phyloP scores from a whole-genome alignment of 129 eudicot species.

The Mikania micrantha region DNA sequence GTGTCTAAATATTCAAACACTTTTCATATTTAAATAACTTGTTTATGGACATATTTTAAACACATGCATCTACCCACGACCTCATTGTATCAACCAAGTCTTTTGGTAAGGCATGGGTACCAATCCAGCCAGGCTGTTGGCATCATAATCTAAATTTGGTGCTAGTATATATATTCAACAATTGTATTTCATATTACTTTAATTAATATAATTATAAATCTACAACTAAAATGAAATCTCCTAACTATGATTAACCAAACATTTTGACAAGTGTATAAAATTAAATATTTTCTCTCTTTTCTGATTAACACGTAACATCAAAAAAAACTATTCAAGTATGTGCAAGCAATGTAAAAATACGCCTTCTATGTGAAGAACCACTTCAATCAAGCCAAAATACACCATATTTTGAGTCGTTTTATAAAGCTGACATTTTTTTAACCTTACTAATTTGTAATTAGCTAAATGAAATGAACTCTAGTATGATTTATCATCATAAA shows the following conservation, averaged over 20 bases:
- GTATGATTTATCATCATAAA: too few species aligned
- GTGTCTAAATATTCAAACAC: background rate
- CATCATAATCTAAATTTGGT: constrained; percentile 23
- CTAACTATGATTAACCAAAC: background rate
- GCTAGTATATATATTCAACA: constrained; percentile 6
- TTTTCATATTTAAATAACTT: background rate
- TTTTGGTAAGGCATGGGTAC: constrained; percentile 16
- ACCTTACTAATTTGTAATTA: too few species aligned
- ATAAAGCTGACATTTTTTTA: too few species aligned
- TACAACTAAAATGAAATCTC: background rate
- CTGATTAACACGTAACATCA: too few species aligned
- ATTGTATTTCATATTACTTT: background rate
- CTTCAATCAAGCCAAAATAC: too few species aligned
- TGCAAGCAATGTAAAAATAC: too few species aligned
- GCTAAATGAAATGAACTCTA: too few species aligned
- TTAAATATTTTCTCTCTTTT: too few species aligned
- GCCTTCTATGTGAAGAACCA: too few species aligned
- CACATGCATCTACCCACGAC: constrained; percentile 31
- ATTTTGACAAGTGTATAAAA: too few species aligned
- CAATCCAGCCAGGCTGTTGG: constrained; percentile 25
- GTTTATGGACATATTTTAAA: constrained; percentile 7
- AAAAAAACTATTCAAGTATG: too few species aligned
- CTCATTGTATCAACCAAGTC: constrained; percentile 9
- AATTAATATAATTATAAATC: background rate
- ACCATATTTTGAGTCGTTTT: too few species aligned